Base-by-base conservation (phyloP, 1,284 basidiomycete species). In the Hortiboletus rubellus region DNA sequence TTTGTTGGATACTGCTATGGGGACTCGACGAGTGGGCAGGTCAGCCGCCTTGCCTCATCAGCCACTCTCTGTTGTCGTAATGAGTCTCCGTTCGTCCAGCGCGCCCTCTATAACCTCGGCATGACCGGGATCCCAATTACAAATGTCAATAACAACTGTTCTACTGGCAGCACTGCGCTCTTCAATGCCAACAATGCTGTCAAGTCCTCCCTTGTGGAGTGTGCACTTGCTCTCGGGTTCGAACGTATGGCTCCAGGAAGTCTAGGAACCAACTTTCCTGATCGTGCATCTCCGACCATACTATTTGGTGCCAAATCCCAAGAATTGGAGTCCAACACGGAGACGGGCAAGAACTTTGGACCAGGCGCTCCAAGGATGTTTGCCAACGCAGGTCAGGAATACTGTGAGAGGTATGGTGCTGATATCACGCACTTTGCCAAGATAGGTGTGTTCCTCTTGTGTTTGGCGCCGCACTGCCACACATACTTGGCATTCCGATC, bases 111-210 rank as follows among this genome's bases (percentile, higher is more conserved):
- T 72, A 87, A 87, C 69, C 84, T 95, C 45, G 92, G 92, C 17
- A 79, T 94, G 72, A 94, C 92, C 5, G 81, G 84, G 30, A 94
- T 95, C 59, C 92, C 92, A 1, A 89, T 95, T 65, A 82, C 89
- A 52, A 94, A 94, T 65, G 89, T 93, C 50, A 92, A 91, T 76
- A 93, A 93, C 73, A 92, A 91, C 69, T 91, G 91, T 64, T 87
- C 88, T 2, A 91, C 89, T 0, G 89, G 89, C 3, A 87, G 85
- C 50, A 83, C 88, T 0, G 91, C 91, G 5, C 77, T 92, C 17
- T 88, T 82, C 67, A 80, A 87, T 42, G 88, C 86, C 4, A 86
- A 86, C 64, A 83, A 82, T 40, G 78, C 82, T 24, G 82, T 93
- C 46, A 88, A 86, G 65, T 82, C 81, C 27, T 89, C 88, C 11